These are phyloP conservation scores for Termitomyces bulborhizus DNA, from an alignment of 768 basidiomycete species.

Conservation along the genomic window DNA sequence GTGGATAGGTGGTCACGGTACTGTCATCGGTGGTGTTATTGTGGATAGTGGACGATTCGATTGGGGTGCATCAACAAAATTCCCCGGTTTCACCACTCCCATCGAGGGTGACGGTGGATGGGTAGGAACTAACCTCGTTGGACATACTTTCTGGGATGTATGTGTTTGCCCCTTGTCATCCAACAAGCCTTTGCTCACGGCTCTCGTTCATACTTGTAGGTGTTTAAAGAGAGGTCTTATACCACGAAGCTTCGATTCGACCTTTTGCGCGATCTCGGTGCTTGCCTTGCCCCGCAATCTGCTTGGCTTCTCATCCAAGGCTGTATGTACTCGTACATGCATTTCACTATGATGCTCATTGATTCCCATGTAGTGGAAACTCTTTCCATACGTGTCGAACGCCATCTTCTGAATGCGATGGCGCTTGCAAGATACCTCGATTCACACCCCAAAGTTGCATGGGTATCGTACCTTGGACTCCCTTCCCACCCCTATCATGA, in stretches of 20 bases:
- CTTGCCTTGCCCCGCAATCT: constrained; percentile 47
- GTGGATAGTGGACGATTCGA: constrained; percentile 58
- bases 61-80: constrained; percentile 46
- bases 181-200: background rate
- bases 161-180: background rate
- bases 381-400: constrained; percentile 48
- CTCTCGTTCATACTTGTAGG: background rate
- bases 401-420: constrained; percentile 54
- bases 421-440: constrained; percentile 36
- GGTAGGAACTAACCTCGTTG: constrained; percentile 10
- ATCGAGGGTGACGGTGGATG: constrained; percentile 8
- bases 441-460: constrained; percentile 47
- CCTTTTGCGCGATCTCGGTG: constrained; percentile 50
- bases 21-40: constrained; percentile 57
- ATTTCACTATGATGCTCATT: constrained; percentile 20
- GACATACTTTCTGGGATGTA: constrained; percentile 14
- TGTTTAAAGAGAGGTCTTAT: constrained; percentile 16
- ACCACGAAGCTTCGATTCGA: constrained; percentile 33
- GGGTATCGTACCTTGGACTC: constrained; percentile 63
- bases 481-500: constrained; percentile 43
- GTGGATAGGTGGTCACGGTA: constrained; percentile 66
- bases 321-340: background rate
- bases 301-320: constrained; percentile 58
- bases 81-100: constrained; percentile 21
- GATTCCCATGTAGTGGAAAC: constrained; percentile 44